Base-by-base conservation (phyloP, 2,329 filamentous ascomycete genomes). In the Pyrenochaeta sp. region DNA sequence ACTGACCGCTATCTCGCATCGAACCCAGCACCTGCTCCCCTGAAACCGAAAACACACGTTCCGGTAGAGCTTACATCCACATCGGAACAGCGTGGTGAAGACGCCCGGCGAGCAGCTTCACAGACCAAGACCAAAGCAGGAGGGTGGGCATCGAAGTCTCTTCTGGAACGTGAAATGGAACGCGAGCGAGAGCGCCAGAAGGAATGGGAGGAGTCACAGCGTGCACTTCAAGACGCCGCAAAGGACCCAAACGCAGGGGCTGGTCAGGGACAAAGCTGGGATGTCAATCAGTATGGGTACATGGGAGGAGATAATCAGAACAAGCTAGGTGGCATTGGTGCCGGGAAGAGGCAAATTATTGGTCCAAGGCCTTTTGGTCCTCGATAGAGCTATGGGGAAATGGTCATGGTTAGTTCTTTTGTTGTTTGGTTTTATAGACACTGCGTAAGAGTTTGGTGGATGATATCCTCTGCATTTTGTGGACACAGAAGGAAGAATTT, bases 111-210 rank as follows among this genome's bases (percentile, higher is more conserved):
- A 11, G 75, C 77, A 1, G 82, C 84, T 46, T 80, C 83, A 10
- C 87, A 89, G 67, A 75, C 78, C 43, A 82, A 84, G 70, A 88
- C 86, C 17, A 87, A 86, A 71, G 84, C 86, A 1, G 83, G 79
- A 23, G 86, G 85, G 0, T 86, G 83, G 83, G 86, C 86, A 1
- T 83, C 83, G 60, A 90, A 89, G 77, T 90, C 87, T 0, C 81
- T 92, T 9, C 82, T 92, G 1, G 90, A 92, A 76, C 85, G 88
- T 23, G 90, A 93, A 75, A 92, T 92, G 88, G 90, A 93, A 73
- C 81, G 89, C 71, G 90, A 93, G 75, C 82, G 90, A 7, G 85
- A 91, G 77, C 81, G 90, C 12, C 90, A 93, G 76, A 83, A 82
- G 50, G 90, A 93, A 72, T 93, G 91, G 91, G 90, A 95, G 73